Base-by-base conservation (phyloP, 768 basidiomycete genomes). In the Amanita pseudoporphyria region DNA sequence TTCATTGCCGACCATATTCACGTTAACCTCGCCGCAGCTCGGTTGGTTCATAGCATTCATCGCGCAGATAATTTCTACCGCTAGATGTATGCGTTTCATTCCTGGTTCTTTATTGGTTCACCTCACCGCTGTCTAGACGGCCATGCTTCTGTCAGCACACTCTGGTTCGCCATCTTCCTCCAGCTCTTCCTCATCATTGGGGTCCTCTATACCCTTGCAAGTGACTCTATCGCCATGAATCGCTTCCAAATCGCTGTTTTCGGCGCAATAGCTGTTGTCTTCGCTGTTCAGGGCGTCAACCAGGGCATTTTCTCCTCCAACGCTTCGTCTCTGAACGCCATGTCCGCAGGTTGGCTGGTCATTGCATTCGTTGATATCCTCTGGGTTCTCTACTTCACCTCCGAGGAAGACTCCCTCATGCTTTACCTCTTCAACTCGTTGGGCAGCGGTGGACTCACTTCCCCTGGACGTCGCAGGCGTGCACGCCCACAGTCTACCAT, bases 351-450 rank as follows among this genome's bases (percentile, higher is more conserved):
- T 52, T 99, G 90, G 89, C 78, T 99, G 58, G 81, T 99, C 54
- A 78, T 95, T 47, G 72, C 92, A 28, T 78, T 97, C 54, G 87
- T 94, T 51, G 76, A 98, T 73, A 87, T 98, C 62, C 68, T 98
- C 52, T 99, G 95, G 95, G 81, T 94, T 12, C 79, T 97, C 52
- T 96, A 91, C 72, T 95, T 99, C 67, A 96, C 94, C 2, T 89
- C 94, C 1, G 94, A 97, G 60, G 93, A 96, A 59, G 92, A 94
- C 61, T 91, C 92, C 0, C 81, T 91, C 54, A 67, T 76, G 24
- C 77, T 92, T 44, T 78, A 93, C 65, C 58, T 95, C 54, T 89
- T 96, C 77, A 93, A 90, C 65, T 76, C 80, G n/a, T 70, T 89
- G 59, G 88, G 89, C 47, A 87, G 87, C 33, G 88, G 88, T 47